phyloP scores from a whole-genome alignment of 805 yeast species.

The Nakazawaea holstii region DNA sequence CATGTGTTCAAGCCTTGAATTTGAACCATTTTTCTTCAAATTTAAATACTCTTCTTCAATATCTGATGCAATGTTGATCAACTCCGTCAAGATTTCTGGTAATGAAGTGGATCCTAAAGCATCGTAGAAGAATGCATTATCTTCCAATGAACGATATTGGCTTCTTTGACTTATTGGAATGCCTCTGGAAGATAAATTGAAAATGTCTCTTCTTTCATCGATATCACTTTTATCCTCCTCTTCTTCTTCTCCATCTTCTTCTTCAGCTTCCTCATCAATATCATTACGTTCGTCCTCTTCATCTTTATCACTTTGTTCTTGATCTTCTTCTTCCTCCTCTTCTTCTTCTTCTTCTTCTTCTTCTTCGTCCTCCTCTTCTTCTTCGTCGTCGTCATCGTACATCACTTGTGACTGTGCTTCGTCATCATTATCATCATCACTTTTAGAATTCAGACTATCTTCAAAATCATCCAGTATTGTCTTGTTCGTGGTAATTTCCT shows the following conservation, averaged over 20 bases:
- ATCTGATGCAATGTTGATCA: conserved; percentile 15
- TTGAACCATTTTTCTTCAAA: conserved; percentile 19
- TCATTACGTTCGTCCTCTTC: conserved; percentile 15
- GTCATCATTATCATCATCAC: conserved; percentile 15
- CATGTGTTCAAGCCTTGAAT: conserved; percentile 21
- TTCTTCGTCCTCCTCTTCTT: conserved; percentile 14
- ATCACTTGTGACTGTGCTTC: background rate
- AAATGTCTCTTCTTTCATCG: conserved; percentile 17
- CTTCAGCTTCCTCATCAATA: conserved; percentile 16
- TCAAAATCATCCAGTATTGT: background rate
- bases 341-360: conserved; percentile 16
- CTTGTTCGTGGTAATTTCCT: background rate
- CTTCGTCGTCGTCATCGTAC: conserved; percentile 12
- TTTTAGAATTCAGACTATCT: conserved; percentile 3
- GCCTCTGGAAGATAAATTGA: background rate
- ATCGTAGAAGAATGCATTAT: conserved; percentile 5
- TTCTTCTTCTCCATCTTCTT: conserved; percentile 19
- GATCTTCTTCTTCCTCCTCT: conserved; percentile 18
- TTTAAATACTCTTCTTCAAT: conserved; percentile 26
- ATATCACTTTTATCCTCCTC: conserved; percentile 16
- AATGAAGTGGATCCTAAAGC: background rate
- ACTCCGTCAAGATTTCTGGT: conserved; percentile 7
- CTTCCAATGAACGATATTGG: conserved; percentile 16
- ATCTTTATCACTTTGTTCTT: conserved; percentile 17
- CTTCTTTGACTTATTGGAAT: conserved; percentile 5